Evolutionary conservation across 1,284 basidiomycete genomes (phyloP).

Genomic region (Trametes versicolor): DNA sequence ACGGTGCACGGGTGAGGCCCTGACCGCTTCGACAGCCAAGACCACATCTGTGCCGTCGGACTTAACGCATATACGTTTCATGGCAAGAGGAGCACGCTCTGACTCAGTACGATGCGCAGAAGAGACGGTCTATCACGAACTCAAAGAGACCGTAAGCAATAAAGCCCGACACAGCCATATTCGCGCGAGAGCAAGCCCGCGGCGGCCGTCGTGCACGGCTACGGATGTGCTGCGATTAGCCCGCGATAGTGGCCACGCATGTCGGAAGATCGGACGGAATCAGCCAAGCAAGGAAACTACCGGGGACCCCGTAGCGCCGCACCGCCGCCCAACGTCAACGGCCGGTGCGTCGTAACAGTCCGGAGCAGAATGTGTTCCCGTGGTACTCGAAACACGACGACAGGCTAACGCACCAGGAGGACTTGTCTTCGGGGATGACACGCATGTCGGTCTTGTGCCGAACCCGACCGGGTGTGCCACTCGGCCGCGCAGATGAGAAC

Average conservation of each 20-base stretch:
- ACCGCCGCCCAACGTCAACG: slow-evolving; percentile 1
- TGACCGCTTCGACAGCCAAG: background rate
- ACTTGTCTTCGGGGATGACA: background rate
- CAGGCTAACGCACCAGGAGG: background rate
- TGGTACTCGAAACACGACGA: background rate
- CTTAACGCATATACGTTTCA: background rate
- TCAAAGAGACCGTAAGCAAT: background rate
- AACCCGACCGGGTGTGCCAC: no score
- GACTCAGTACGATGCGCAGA: background rate
- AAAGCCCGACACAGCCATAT: background rate
- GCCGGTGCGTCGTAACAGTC: background rate
- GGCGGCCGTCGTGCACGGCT: background rate
- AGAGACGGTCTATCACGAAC: background rate
- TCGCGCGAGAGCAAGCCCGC: background rate
- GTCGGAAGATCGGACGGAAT: background rate
- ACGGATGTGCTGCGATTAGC: background rate
- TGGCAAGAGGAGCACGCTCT: background rate
- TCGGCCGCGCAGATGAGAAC: no score
- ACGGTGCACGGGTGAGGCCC: no score
- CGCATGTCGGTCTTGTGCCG: background rate
- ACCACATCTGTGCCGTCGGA: background rate
- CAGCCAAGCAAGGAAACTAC: background rate
- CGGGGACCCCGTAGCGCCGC: background rate
- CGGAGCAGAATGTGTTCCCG: background rate
- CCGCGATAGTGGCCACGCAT: background rate